phyloP scores from a whole-genome alignment of 371 early-diverging fungal species.

The Amoeboaphelidium protococcarum region DNA sequence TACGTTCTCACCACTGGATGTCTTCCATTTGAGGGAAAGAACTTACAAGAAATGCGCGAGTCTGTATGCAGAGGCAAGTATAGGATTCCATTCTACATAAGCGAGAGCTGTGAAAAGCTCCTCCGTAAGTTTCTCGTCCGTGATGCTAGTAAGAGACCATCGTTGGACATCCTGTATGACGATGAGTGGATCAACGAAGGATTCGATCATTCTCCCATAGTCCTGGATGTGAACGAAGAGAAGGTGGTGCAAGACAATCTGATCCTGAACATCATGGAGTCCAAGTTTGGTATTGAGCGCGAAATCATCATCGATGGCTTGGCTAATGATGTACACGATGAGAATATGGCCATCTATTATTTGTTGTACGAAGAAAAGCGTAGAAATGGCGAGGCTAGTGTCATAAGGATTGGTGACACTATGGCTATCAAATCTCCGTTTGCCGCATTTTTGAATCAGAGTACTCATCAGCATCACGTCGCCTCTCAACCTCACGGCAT shows the following conservation, averaged over 20 bases:
- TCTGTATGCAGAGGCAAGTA: conserved; percentile 9
- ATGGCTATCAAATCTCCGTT: not conserved
- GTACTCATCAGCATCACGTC: not conserved
- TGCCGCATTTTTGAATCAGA: not conserved
- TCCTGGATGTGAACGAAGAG: not conserved
- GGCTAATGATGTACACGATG: not conserved
- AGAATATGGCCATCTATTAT: not conserved
- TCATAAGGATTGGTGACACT: not conserved
- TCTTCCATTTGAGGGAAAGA: conserved; percentile 1
- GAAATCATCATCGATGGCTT: not conserved
- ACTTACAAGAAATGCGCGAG: conserved; percentile 10
- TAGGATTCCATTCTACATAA: conserved; percentile 3
- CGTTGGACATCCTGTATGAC: conserved; percentile 2
- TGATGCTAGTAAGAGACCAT: conserved; percentile 2
- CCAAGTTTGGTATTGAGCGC: not conserved
- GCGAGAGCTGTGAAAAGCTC: conserved; percentile 5
- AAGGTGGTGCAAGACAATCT: not conserved
- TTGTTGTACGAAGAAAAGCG: conserved; percentile 2
- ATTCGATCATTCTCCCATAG: conserved; percentile 10
- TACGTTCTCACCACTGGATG: conserved; percentile 1
- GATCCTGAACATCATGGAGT: not conserved
- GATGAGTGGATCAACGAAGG: conserved; percentile 24
- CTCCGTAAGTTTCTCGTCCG: conserved; percentile 3
- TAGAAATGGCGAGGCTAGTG: not conserved
- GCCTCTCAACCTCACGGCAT: too few species aligned